Evolutionary conservation across 768 basidiomycete genomes (phyloP), one percentile per base, ranked within the genome.

Genomic region (Leccinellum luteum): DNA sequence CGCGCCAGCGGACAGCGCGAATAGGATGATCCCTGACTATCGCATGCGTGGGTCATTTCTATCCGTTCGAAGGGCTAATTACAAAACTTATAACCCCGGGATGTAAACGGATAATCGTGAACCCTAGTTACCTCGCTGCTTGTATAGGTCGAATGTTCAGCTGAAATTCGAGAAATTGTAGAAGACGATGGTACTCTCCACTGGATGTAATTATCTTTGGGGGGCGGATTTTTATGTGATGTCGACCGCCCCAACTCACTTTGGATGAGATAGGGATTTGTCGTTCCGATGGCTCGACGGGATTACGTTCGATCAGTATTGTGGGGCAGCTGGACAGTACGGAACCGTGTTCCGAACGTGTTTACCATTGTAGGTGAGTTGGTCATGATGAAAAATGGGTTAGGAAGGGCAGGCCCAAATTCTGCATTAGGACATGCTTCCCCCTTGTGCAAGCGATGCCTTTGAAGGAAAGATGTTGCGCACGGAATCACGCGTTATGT

Each of bases 71-170:
- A n/a, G 17, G 12, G 27, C 12, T 12, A 9, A n/a, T 41, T 14
- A 38, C 21, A 15, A 23, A 31, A 21, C 14, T 44, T 34, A 43
- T 21, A 84, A 83, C 79, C 44, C 78, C 80, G 25, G 84, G 83
- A 32, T 85, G 84, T 66, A 85, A 83, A 66, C 75, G 86, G 25
- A 76, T 86, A 19, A 80, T 88, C 32, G 74, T 82, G 78, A 78
- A 57, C 30, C 54, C 21, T 32, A n/a, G 32, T 17, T 87, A 85
- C 64, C 76, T 88, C 19, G 67, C 77, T n/a, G 72, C 76, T 67
- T 87, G 28, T 27, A 41, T 10, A 38, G 35, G 27, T 75, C 81
- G 1, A 86, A 88, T 66, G 80, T 87, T 32, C 71, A 70, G 19
- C 60, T 87, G 45, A 68, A 63, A 8, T 25, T 14, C 41, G 31